Evolutionary conservation across 371 early-diverging fungal genomes (phyloP).

Genomic region (Basidiobolus meristosporus): DNA sequence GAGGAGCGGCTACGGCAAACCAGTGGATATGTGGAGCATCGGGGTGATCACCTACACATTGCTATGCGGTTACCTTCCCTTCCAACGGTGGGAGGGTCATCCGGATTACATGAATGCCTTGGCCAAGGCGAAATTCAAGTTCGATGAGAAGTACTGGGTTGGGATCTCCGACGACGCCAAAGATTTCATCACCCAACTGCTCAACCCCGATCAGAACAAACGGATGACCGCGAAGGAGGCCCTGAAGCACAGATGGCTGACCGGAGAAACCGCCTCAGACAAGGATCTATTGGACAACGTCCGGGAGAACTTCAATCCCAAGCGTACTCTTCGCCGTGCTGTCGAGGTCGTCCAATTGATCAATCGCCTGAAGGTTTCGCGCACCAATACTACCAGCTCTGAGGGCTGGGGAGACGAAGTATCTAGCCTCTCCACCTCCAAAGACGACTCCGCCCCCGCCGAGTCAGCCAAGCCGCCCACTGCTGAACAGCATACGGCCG

Average conservation of each 20-base stretch:
- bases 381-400: no score
- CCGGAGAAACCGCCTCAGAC: constrained; percentile 23
- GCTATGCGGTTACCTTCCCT: constrained; percentile 63
- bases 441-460: no score
- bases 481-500: no score
- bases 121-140: constrained; percentile 46
- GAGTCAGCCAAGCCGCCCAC: no score
- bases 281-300: constrained; percentile 49
- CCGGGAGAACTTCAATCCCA: constrained; percentile 37
- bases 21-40: constrained; percentile 70
- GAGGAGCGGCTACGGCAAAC: constrained; percentile 41
- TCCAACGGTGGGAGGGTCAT: constrained; percentile 48
- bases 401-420: no score
- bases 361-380: background rate
- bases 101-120: constrained; percentile 47
- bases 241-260: constrained; percentile 69
- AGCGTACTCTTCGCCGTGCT: background rate
- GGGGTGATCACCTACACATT: constrained; percentile 79
- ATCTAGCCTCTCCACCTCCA: no score
- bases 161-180: constrained; percentile 64
- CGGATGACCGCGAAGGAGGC: constrained; percentile 71
- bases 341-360: background rate
- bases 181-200: constrained; percentile 65
- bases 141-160: constrained; percentile 63
- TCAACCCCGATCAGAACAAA: constrained; percentile 46